These are phyloP conservation scores for Podaxis carcinomalis DNA, from an alignment of 768 basidiomycete genomes.

Conservation along the genomic window DNA sequence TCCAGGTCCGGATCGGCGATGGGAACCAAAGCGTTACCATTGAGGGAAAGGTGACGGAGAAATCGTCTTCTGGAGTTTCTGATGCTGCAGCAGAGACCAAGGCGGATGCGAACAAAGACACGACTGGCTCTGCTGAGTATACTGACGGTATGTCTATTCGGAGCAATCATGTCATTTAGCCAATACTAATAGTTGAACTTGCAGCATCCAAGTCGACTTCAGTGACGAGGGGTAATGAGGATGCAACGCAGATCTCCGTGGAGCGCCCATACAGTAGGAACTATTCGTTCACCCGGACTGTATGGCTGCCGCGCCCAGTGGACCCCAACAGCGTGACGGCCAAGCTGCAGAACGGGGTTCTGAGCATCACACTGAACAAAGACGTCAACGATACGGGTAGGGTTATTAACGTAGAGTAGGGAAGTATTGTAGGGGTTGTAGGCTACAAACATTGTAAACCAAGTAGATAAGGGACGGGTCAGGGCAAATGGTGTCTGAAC, in stretches of 20 bases:
- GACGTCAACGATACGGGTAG: constrained; percentile 54
- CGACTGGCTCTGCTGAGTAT: constrained; percentile 16
- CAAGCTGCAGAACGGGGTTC: constrained; percentile 64
- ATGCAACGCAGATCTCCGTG: constrained; percentile 44
- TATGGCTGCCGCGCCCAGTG: constrained; percentile 65
- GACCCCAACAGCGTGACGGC: constrained; percentile 56
- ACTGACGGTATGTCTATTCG: constrained; percentile 25
- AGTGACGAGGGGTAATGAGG: constrained; percentile 21
- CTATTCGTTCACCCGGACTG: constrained; percentile 59
- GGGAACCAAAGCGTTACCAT: constrained; percentile 69
- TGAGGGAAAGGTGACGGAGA: constrained; percentile 47
- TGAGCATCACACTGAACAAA: constrained; percentile 59
- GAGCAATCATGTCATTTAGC: neutral
- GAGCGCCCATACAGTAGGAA: constrained; percentile 59
- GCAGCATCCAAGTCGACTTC: constrained; percentile 15
- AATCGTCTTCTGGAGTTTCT: neutral
- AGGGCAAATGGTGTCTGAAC: neutral
- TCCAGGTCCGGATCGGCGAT: constrained; percentile 68
- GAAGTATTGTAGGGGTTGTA: neutral
- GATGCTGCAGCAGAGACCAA: constrained; percentile 12
- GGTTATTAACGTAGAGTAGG: constrained; percentile 37
- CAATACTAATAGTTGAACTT: neutral
- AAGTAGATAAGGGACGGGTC: too few species aligned
- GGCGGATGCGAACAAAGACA: constrained; percentile 14
- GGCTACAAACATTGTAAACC: too few species aligned